Evolutionary conservation across 345 rosid species (phyloP).

Genomic region (Angophora floribunda): DNA sequence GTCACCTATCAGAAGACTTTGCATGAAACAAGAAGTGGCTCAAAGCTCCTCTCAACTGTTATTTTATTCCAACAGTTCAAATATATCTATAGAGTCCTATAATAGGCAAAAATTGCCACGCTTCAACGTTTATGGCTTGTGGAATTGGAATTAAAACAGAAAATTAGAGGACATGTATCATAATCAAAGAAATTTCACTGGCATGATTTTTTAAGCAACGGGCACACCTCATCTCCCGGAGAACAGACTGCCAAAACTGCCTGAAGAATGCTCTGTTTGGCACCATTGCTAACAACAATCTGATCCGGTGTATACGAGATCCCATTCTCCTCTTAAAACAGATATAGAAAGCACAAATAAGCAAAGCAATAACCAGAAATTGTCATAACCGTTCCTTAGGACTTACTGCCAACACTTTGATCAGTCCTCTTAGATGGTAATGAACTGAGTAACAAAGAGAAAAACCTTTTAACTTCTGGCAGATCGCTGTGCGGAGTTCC

Average conservation of each 20-base stretch:
- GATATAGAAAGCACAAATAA: background rate
- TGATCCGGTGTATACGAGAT: constrained; percentile 70
- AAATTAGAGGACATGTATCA: background rate
- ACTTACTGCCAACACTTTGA: background rate
- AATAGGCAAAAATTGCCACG: background rate
- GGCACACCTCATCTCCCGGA: constrained; percentile 84
- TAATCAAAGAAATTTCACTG: background rate
- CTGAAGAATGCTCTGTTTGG: constrained; percentile 75
- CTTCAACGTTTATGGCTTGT: background rate
- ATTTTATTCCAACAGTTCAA: background rate
- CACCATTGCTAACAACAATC: constrained; percentile 89
- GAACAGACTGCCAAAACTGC: constrained; percentile 88
- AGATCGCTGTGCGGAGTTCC: constrained; percentile 79
- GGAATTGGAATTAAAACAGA: background rate
- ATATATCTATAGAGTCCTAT: background rate
- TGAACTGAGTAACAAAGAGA: background rate
- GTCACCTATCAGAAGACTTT: background rate
- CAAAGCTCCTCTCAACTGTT: background rate
- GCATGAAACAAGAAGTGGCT: background rate
- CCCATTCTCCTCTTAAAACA: constrained; percentile 70
- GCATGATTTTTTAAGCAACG: background rate
- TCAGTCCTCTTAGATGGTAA: background rate
- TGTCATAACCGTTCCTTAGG: background rate
- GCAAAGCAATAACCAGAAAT: background rate
- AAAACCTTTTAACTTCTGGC: constrained; percentile 65